phyloP scores from a whole-genome alignment of 2,329 filamentous ascomycete genomes.

The Colletotrichum chlorophyti region DNA sequence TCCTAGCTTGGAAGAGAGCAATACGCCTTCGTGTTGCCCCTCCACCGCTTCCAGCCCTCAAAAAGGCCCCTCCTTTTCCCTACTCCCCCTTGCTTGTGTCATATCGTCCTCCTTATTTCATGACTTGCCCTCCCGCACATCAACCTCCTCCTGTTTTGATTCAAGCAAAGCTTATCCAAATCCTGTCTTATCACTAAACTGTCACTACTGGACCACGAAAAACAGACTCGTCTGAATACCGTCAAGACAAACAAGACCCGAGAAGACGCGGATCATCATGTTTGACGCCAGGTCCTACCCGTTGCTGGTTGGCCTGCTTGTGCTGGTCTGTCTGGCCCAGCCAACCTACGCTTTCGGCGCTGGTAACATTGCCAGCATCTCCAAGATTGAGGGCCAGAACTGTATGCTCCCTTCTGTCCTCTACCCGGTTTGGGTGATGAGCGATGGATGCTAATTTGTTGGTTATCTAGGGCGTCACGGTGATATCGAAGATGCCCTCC shows the following conservation, averaged over 20 bases:
- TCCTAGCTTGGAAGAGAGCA: conserved; percentile 25
- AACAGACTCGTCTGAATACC: neutral
- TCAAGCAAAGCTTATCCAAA: conserved; percentile 13
- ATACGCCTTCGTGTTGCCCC: conserved; percentile 22
- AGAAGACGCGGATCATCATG: conserved; percentile 44
- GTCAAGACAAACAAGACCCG: conserved; percentile 1
- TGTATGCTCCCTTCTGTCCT: conserved; percentile 61
- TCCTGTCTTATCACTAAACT: conserved; percentile 11
- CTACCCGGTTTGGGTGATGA: neutral
- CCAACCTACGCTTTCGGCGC: conserved; percentile 83
- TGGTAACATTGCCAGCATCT: conserved; percentile 84
- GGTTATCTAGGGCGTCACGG: conserved; percentile 73
- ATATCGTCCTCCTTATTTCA: conserved; percentile 22
- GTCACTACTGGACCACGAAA: conserved; percentile 5
- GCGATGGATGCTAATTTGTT: conserved; percentile 28
- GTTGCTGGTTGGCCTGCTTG: conserved; percentile 60
- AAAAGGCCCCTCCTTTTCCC: conserved; percentile 27
- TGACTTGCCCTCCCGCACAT: conserved; percentile 3
- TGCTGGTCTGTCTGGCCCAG: conserved; percentile 71
- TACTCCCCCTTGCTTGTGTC: conserved; percentile 25
- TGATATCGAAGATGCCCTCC: conserved; percentile 90
- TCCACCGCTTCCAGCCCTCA: conserved; percentile 18
- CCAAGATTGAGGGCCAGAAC: conserved; percentile 83
- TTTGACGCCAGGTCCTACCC: conserved; percentile 54
- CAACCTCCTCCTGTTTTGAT: neutral